phyloP scores from a whole-genome alignment of 2,329 filamentous ascomycete genomes.

The Colletotrichum lindemuthianum region DNA sequence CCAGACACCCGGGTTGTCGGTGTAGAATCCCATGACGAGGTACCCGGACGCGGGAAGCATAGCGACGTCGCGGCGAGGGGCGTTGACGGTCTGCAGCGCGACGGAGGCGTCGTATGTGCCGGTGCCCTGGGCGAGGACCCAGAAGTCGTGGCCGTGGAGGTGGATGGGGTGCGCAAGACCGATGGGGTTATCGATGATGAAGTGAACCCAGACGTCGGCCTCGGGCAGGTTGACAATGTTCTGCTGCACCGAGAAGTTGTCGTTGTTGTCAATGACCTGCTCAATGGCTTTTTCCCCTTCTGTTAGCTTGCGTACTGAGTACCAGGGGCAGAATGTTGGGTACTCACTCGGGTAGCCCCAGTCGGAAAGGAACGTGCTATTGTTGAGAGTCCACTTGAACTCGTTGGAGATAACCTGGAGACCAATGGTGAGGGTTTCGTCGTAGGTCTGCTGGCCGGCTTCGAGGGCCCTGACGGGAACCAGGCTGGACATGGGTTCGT shows the following conservation, averaged over 20 bases:
- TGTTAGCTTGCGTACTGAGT: neutral
- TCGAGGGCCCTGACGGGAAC: constrained; percentile 48
- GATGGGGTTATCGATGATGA: constrained; percentile 45
- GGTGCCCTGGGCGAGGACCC: constrained; percentile 41
- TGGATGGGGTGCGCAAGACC: constrained; percentile 57
- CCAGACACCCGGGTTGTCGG: constrained; percentile 61
- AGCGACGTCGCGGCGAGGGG: constrained; percentile 62
- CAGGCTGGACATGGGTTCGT: constrained; percentile 46
- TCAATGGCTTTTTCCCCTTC: constrained; percentile 9
- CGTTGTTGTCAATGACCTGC: constrained; percentile 37
- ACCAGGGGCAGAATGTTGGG: neutral
- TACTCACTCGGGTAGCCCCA: constrained; percentile 54
- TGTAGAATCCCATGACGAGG: constrained; percentile 60
- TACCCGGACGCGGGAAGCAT: constrained; percentile 56
- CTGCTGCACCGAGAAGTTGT: constrained; percentile 38
- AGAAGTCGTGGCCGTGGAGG: constrained; percentile 57
- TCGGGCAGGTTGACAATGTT: constrained; percentile 38
- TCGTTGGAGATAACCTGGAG: constrained; percentile 42
- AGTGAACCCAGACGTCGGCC: constrained; percentile 44
- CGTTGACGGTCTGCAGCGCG: constrained; percentile 48
- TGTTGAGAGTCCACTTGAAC: constrained; percentile 60
- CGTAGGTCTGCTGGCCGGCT: constrained; percentile 40
- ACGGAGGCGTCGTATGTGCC: constrained; percentile 40
- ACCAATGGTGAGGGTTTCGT: constrained; percentile 42
- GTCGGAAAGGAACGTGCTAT: constrained; percentile 56